phyloP scores from a whole-genome alignment of 2,329 filamentous ascomycete species.

The Neofusicoccum umdonicola region DNA sequence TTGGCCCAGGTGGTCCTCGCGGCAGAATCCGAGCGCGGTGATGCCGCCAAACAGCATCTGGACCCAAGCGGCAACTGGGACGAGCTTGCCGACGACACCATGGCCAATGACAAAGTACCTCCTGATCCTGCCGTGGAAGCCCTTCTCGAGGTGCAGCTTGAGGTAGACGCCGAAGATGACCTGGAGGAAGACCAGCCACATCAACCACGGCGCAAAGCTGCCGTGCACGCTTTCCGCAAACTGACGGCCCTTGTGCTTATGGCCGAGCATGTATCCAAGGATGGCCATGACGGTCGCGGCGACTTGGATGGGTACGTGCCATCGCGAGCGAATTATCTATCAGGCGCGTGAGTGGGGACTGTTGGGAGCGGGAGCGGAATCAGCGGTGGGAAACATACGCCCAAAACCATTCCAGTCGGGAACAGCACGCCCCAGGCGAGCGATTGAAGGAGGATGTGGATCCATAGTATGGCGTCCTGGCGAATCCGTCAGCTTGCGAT shows the following conservation, averaged over 20 bases:
- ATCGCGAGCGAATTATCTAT: slow-evolving; percentile 83
- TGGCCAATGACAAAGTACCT: slow-evolving; percentile 70
- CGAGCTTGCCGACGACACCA: slow-evolving; percentile 77
- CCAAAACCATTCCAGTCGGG: slow-evolving; percentile 91
- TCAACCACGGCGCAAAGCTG: slow-evolving; percentile 74
- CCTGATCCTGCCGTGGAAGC: slow-evolving; percentile 76
- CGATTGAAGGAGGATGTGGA: slow-evolving; percentile 86
- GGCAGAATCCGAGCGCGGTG: slow-evolving; percentile 86
- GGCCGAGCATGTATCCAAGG: slow-evolving; percentile 85
- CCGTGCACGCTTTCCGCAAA: slow-evolving; percentile 81
- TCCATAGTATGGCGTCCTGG: slow-evolving; percentile 81
- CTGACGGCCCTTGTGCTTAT: slow-evolving; percentile 83
- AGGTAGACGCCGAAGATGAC: slow-evolving; percentile 81
- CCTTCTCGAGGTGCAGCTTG: slow-evolving; percentile 82
- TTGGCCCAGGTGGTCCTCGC: slow-evolving; percentile 85
- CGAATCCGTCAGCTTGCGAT: slow-evolving; percentile 20
- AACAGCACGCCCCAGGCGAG: slow-evolving; percentile 89
- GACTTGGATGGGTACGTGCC: slow-evolving; percentile 89
- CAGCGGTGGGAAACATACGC: slow-evolving; percentile 57
- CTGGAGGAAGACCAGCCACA: slow-evolving; percentile 75
- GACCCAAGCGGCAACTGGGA: slow-evolving; percentile 83
- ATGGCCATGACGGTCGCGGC: slow-evolving; percentile 72
- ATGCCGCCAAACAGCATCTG: slow-evolving; percentile 98
- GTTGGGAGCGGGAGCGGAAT: not conserved
- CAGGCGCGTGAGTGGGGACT: slow-evolving; percentile 10